phyloP scores from a whole-genome alignment of 1,284 basidiomycete species.

The Schizophyllum commune region DNA sequence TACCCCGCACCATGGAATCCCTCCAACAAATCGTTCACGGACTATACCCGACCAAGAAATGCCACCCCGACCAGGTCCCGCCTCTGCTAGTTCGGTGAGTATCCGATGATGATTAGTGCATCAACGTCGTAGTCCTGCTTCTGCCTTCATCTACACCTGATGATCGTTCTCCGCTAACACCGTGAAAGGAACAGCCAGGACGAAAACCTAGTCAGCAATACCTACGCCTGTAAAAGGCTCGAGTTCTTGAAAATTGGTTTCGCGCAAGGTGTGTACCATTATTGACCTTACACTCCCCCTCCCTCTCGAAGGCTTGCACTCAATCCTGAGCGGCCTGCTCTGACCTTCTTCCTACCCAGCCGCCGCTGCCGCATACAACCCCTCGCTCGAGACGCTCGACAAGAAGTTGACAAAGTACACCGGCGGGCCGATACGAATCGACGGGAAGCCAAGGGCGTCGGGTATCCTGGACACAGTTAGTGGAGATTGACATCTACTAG shows the following conservation, averaged over 20 bases:
- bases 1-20: slow-evolving; percentile 72
- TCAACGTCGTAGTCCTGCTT: no score
- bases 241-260: slow-evolving; percentile 57
- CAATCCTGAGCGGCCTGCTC: no score
- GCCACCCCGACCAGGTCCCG: slow-evolving; percentile 37
- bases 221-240: slow-evolving; percentile 57
- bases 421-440: slow-evolving; percentile 63
- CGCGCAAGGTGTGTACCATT: slow-evolving; percentile 37
- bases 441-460: slow-evolving; percentile 70
- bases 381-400: slow-evolving; percentile 57
- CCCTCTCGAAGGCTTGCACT: no score
- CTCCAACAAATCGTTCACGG: slow-evolving; percentile 70
- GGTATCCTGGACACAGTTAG: slow-evolving; percentile 75
- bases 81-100: slow-evolving; percentile 49
- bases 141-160: no score
- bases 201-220: slow-evolving; percentile 71
- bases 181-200: slow-evolving; percentile 52
- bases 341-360: slow-evolving; percentile 33
- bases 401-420: slow-evolving; percentile 61
- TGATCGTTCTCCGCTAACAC: background rate
- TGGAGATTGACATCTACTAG: background rate
- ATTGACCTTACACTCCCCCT: background rate
- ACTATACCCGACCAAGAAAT: slow-evolving; percentile 53
- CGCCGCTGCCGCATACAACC: slow-evolving; percentile 61
- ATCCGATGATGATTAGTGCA: background rate